Evolutionary conservation across 2,329 filamentous ascomycete genomes (phyloP), one percentile per base, ranked within the genome.

Genomic region (Fusarium tupiense): DNA sequence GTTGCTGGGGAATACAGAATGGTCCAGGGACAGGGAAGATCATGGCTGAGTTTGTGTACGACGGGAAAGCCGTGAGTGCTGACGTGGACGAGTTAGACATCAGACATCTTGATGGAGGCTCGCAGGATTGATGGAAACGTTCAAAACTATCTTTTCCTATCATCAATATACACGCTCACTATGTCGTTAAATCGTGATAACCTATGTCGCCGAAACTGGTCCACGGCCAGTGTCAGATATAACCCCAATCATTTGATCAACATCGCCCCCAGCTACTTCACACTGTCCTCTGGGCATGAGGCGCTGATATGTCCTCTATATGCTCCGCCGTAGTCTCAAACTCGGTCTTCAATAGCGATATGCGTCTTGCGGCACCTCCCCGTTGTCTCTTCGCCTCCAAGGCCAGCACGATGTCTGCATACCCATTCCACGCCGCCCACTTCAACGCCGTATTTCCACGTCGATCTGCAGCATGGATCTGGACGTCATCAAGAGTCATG

Each of bases 141-240:
- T 47, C 44, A 13, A 13, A 44, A 13, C 24, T 19, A 7, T 14
- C 3, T 47, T 20, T 46, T 14, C 19, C 2, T 20, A 10, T 1
- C 3, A 6, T 29, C 8, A 20, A 47, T 47, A 4, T 29, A 47
- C 1, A 47, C 44, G 5, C 19, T 47, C 44, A 47, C 20, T 47
- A 20, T 14, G 0, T 47, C 24, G 24, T 47, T 47, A 20, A 26
- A 47, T 47, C 12, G 12, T 14, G 24, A 29, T 29, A 20, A 2
- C 12, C 6, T 20, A 8, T 5, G 19, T 29, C 19, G 19, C 0
- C 2, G 0, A 26, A 46, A 26, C 5, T 26, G 5, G 8, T 46
- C 44, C 44, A 29, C 2, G 5, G 44, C n/a, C 26, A 7, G 26
- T 29, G 26, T 29, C 26, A 14, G 6, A 10, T 26, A 20, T 4